Base-by-base conservation (phyloP, 2,329 filamentous ascomycete species). In the Penicillium digitatum region DNA sequence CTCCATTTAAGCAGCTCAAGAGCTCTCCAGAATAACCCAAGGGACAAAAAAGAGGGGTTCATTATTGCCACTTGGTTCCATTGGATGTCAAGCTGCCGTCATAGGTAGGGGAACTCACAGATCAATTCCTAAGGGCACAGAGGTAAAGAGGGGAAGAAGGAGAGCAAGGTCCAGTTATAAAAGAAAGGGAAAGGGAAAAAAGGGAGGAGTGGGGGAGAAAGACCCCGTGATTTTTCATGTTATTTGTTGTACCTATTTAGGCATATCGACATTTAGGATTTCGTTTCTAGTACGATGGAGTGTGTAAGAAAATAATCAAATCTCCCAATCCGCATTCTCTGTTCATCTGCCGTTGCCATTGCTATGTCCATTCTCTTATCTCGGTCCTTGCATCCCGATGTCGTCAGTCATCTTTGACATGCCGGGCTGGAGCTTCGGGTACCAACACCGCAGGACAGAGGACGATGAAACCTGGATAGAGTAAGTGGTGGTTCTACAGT, bases 41-140 rank as follows among this genome's bases (percentile, higher is more conserved):
- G 48, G 6, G 34, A 35, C 3, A 27, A 9, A 59, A 57, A 58
- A 53, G 56, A 55, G 59, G 55, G 58, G 54, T 29, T 39, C 27
- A 54, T 66, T 59, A 34, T 42, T 22, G 64, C 64, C 64, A 69
- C 63, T 52, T 51, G 66, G 65, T 63, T 69, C 66, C 57, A 54
- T 57, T 54, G 56, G 52, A 66, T 67, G 66, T 62, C 62, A 67
- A 61, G 56, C 49, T 69, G 61, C 62, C 66, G 66, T 70, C 67
- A 69, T 69, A 60, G 57, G 26, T 14, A 29, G 24, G 14, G 27
- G 11, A 42, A 44, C 42, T 45, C 18, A 45, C 42, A 29, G 26
- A 14, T 43, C 42, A 32, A 45, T 45, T 45, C 42, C 26, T 27
- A 42, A n/a, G n/a, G 8, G 5, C 1, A 16, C 14, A 11, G 8